Evolutionary conservation across 768 basidiomycete genomes (phyloP).

Genomic region (Leccinum ochraceum): DNA sequence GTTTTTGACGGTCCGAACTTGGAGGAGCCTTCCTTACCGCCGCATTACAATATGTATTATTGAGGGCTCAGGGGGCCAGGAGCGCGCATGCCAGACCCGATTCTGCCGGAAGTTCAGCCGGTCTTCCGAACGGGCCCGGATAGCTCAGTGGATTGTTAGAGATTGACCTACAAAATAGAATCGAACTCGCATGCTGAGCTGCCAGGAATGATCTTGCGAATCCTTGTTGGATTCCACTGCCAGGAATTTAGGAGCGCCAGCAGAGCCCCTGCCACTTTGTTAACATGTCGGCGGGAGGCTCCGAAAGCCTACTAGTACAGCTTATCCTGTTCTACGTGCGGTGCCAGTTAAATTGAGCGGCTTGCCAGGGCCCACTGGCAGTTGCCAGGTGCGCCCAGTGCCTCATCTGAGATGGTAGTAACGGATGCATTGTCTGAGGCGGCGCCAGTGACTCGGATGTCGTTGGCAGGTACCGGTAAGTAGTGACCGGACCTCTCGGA

Average conservation of each 20-base stretch:
- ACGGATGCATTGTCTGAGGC: too few species aligned
- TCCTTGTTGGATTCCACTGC: neutral
- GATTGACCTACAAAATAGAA: neutral
- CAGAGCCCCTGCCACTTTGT: neutral
- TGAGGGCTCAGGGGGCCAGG: neutral
- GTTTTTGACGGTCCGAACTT: too few species aligned
- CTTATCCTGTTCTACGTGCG: neutral
- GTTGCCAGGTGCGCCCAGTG: neutral
- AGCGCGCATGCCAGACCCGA: neutral
- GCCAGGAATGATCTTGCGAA: neutral
- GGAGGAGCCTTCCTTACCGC: constrained; percentile 1
- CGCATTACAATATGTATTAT: neutral
- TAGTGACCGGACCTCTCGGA: too few species aligned
- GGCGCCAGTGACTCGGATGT: neutral
- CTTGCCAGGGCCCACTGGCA: neutral
- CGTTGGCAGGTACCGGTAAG: neutral
- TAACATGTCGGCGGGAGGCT: neutral
- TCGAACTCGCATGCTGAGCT: neutral
- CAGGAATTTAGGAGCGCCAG: neutral
- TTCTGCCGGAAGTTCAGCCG: neutral
- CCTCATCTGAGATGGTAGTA: neutral
- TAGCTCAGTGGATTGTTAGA: neutral
- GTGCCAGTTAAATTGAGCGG: neutral
- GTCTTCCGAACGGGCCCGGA: neutral
- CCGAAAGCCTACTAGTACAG: neutral